Base-by-base conservation (phyloP, 495 filamentous ascomycete species). In the Hyaloscypha hepaticicola region DNA sequence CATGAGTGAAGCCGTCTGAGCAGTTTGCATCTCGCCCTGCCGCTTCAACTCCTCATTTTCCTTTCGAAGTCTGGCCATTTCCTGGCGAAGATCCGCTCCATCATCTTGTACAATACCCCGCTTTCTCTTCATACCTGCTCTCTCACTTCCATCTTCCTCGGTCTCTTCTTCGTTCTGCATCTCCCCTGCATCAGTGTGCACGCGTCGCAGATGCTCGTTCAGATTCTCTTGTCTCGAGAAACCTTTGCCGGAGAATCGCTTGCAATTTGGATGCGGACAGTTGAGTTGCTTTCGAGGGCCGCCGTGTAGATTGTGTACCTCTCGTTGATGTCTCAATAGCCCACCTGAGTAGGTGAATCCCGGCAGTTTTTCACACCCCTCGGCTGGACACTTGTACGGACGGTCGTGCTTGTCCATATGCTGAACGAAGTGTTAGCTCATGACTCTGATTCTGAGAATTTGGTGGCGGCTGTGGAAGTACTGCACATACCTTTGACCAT, bases 381-480 rank as follows among this genome's bases (percentile, higher is more conserved):
- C 80, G 27, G 89, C 85, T 26, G 76, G 75, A 74, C 93, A 97
- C 64, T 91, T 89, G 77, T 96, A 97, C 0, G 93, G 93, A 21
- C 93, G 82, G 61, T 94, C 91, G 72, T 97, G 93, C 76, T 97
- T 97, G 78, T 97, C 93, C 91, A 96, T 96, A 74, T 97, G 93
- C 77, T 96, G 94, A 64, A 92, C 93, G 67, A 41, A 63, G 19
- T 19, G 66, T 69, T 60, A 70, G 60, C 61, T 58, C 9, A 22
- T 11, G 22, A 26, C 24, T 25, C 2, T 26, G 11, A 24, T n/a
- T 57, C n/a, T 19, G 19, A 0, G 1, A 57, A 33, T 0, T 19
- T 26, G 2, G 22, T 7, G 7, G 21, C 22, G 49, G 49, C 22
- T 11, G 21, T 12, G 22, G 53, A 51, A 50, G 24, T 9, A 50